Percentiles rank a stretch among this genome's conserved stretches.
Evolutionary conservation across 805 yeast genomes (phyloP).

Genomic region (Nakazawaea laoshanensis): DNA sequence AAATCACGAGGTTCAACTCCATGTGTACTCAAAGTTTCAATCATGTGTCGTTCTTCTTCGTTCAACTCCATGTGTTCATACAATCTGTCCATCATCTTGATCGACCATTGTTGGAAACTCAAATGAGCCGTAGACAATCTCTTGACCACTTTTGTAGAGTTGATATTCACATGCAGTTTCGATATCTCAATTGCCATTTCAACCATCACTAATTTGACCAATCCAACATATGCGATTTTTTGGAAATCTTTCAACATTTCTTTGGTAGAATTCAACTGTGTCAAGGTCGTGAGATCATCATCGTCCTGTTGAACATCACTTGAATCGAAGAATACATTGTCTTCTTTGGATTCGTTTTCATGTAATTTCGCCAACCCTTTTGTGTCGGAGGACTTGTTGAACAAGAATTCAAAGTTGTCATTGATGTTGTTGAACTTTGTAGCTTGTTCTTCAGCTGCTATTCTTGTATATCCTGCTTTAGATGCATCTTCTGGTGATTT

Average conservation of each 20-base stretch:
- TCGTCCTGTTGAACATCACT: slow-evolving; percentile 20
- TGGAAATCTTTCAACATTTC: slow-evolving; percentile 75
- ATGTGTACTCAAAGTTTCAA: slow-evolving; percentile 76
- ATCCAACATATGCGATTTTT: slow-evolving; percentile 85
- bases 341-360: slow-evolving; percentile 7
- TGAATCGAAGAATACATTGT: slow-evolving; percentile 15
- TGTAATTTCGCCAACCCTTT: slow-evolving; percentile 23
- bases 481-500: slow-evolving; percentile 39
- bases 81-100: slow-evolving; percentile 57
- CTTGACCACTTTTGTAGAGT: slow-evolving; percentile 45
- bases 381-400: slow-evolving; percentile 22
- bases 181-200: slow-evolving; percentile 82
- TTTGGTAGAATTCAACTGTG: slow-evolving; percentile 73
- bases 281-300: slow-evolving; percentile 37
- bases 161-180: slow-evolving; percentile 39
- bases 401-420: slow-evolving; percentile 43
- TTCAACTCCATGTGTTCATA: slow-evolving; percentile 75
- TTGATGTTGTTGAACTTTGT: slow-evolving; percentile 51
- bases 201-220: slow-evolving; percentile 65
- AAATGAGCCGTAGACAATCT: slow-evolving; percentile 61
- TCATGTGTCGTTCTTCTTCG: slow-evolving; percentile 78
- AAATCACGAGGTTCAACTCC: slow-evolving; percentile 73
- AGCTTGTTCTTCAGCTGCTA: slow-evolving; percentile 81
- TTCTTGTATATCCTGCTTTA: slow-evolving; percentile 76
- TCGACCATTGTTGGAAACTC: slow-evolving; percentile 79